These are phyloP conservation scores for Vinca minor DNA, from an alignment of 257 asterid genomes.

Conservation along the genomic window DNA sequence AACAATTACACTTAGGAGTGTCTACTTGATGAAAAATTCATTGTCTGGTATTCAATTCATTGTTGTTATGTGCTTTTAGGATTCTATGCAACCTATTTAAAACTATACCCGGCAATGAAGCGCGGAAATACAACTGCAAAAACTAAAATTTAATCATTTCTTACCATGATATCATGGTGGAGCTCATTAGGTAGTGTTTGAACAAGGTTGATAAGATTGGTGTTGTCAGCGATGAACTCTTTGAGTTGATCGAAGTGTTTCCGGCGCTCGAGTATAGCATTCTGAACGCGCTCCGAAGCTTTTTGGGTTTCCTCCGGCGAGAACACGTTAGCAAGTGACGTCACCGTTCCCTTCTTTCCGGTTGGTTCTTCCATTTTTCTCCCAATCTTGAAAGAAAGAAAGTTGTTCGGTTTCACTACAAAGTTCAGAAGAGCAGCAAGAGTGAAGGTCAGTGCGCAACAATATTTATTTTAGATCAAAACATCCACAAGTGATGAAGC, in stretches of 20 bases:
- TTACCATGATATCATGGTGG: slow-evolving; percentile 70
- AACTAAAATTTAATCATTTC: neutral
- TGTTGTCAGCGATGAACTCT: slow-evolving; percentile 51
- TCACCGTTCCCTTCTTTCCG: slow-evolving; percentile 49
- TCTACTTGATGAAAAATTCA: neutral
- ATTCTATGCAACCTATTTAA: slow-evolving; percentile 59
- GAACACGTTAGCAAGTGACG: slow-evolving; percentile 48
- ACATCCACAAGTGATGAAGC: no score
- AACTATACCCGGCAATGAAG: slow-evolving; percentile 45
- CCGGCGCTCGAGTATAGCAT: slow-evolving; percentile 44
- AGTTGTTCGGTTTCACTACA: neutral
- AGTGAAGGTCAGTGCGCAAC: no score
- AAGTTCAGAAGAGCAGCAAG: neutral
- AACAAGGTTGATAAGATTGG: slow-evolving; percentile 57
- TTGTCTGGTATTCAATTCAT: neutral
- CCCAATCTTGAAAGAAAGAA: neutral
- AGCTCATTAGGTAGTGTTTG: slow-evolving; percentile 72
- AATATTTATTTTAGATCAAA: no score
- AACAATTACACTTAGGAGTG: neutral
- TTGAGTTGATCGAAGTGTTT: slow-evolving; percentile 45
- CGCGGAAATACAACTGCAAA: slow-evolving; percentile 4
- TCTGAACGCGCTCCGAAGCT: slow-evolving; percentile 64
- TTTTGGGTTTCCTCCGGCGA: slow-evolving; percentile 61
- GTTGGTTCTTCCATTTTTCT: slow-evolving; percentile 3
- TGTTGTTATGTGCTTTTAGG: slow-evolving; percentile 8